Conservation (phyloP, 73 alveolate genomes). For the Paramecium sexaurelia region DNA sequence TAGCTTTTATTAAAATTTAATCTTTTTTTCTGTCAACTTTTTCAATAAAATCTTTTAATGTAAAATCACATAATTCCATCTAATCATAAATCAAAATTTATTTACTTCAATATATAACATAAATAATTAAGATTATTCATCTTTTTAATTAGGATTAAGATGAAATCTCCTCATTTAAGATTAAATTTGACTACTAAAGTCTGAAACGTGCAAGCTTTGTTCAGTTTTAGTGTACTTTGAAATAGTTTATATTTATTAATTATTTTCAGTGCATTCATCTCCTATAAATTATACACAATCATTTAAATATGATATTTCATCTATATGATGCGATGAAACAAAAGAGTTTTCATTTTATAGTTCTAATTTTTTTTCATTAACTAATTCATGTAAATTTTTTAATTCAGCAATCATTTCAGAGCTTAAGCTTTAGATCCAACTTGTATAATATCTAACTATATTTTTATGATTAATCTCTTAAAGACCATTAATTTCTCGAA, state of each 20-base stretch:
- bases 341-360: neutral
- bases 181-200: neutral
- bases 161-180: neutral
- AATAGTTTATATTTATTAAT: neutral
- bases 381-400: neutral
- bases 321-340: neutral
- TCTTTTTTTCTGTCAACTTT: constrained; percentile 7
- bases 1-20: neutral
- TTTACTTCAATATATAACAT: constrained; percentile 20
- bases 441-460: constrained; percentile 26
- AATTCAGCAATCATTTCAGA: neutral
- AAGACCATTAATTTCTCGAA: constrained; percentile 37
- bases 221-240: neutral
- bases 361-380: neutral
- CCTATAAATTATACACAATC: constrained; percentile 18
- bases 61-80: constrained; percentile 50
- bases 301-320: neutral
- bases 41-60: constrained; percentile 55
- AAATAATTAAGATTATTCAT: neutral
- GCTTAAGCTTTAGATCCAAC: neutral
- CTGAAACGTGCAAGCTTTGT: neutral
- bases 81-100: neutral
- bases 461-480: constrained; percentile 37
- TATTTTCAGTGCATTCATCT: neutral
- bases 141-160: neutral